These are phyloP conservation scores for Fagopyrum homotropicum DNA, from an alignment of 148 eudicot species.

Conservation along the genomic window DNA sequence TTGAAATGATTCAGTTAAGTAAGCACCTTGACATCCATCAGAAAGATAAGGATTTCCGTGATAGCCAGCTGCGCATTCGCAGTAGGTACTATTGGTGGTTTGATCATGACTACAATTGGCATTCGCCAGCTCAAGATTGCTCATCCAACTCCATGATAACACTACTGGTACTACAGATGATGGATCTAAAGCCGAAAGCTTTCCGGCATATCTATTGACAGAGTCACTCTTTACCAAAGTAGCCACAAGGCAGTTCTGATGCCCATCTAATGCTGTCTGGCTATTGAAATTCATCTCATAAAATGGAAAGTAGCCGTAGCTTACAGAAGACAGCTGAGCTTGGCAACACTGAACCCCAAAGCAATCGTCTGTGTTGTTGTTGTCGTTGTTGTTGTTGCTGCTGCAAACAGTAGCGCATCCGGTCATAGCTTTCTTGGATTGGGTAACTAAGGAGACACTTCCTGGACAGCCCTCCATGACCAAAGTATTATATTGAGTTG, in stretches of 20 bases:
- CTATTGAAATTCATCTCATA: conserved; percentile 1
- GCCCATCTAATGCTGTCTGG: background rate
- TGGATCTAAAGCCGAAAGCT: background rate
- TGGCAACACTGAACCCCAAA: conserved; percentile 37
- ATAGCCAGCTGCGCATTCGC: background rate
- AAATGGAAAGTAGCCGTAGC: conserved; percentile 5
- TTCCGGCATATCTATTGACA: background rate
- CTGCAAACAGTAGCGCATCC: conserved; percentile 22
- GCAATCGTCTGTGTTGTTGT: conserved; percentile 10
- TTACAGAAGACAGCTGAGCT: conserved; percentile 4
- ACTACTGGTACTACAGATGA: background rate
- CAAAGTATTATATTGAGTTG: conserved; percentile 4
- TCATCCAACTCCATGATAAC: conserved; percentile 6
- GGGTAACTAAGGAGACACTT: conserved; percentile 10
- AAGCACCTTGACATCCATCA: conserved; percentile 25
- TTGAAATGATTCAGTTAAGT: background rate
- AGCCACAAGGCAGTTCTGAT: background rate
- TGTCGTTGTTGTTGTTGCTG: conserved; percentile 1
- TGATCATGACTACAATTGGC: background rate
- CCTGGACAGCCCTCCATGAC: conserved; percentile 21
- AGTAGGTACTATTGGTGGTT: background rate
- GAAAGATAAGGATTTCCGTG: conserved; percentile 25
- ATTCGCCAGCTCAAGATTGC: background rate
- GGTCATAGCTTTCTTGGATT: background rate
- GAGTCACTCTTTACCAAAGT: conserved; percentile 1